These are phyloP conservation scores for Protoeuglena noctilucae DNA, from an alignment of 139 green algal species.

Conservation along the genomic window DNA sequence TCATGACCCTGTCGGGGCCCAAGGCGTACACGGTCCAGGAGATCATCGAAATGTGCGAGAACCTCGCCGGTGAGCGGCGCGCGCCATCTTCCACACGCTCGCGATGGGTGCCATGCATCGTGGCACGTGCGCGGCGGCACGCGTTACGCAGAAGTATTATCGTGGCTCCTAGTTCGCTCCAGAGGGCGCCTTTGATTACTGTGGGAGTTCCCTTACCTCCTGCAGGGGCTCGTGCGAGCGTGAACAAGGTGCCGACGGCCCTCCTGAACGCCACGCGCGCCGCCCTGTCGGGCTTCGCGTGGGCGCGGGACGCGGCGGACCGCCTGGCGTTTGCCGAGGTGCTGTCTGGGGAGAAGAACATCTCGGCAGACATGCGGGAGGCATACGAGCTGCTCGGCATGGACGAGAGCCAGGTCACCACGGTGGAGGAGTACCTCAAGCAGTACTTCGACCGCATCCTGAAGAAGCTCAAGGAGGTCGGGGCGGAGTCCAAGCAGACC, in stretches of 20 bases:
- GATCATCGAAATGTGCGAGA: conserved; percentile 85
- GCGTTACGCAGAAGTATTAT: too few species aligned
- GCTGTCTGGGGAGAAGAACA: conserved; percentile 65
- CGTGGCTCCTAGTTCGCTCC: too few species aligned
- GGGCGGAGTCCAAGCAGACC: conserved; percentile 60
- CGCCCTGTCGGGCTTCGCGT: conserved; percentile 72
- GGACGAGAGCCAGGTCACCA: conserved; percentile 52
- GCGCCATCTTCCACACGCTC: not conserved
- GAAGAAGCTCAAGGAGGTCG: conserved; percentile 98
- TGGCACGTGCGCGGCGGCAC: too few species aligned
- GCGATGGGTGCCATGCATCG: too few species aligned
- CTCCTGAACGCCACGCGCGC: conserved; percentile 62
- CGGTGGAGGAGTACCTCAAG: conserved; percentile 70
- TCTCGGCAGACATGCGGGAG: conserved; percentile 73
- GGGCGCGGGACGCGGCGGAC: conserved; percentile 81
- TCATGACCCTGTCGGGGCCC: conserved; percentile 79
- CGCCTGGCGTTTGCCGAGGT: conserved; percentile 86
- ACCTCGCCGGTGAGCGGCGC: conserved; percentile 50
- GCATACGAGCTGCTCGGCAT: conserved; percentile 78
- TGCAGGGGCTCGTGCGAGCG: conserved; percentile 23
- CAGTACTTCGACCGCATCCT: conserved; percentile 91
- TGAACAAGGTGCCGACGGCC: conserved; percentile 76
- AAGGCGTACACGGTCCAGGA: conserved; percentile 75
- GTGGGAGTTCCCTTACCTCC: conserved; percentile 7
- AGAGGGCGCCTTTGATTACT: too few species aligned